A percentile compares a stretch with the other conserved stretches of the same genome.
Conservation (phyloP, 1,284 basidiomycete genomes). For the Naganishia sp. region DNA sequence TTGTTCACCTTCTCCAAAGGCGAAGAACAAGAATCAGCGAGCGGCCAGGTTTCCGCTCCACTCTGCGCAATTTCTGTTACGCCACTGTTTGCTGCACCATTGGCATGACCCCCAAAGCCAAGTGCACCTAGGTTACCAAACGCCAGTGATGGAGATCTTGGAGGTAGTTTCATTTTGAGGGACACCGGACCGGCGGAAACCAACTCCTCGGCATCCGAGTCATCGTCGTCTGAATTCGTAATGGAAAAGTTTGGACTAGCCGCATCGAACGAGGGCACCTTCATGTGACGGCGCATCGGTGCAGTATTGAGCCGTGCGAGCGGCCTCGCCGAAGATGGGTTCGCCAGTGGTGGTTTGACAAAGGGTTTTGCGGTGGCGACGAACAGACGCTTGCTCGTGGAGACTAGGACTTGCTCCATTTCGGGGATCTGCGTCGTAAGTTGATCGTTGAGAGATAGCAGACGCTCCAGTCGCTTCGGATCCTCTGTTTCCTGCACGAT, state of each 20-base stretch:
- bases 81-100: constrained; percentile 16
- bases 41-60: not conserved
- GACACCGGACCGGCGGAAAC: constrained; percentile 9
- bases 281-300: constrained; percentile 40
- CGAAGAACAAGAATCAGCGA: constrained; percentile 24
- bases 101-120: not conserved
- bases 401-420: constrained; percentile 44
- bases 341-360: not conserved
- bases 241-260: constrained; percentile 66
- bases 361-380: constrained; percentile 32
- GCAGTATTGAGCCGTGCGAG: constrained; percentile 16
- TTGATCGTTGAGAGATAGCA: constrained; percentile 71
- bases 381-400: constrained; percentile 43
- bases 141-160: not conserved
- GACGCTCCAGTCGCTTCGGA: constrained; percentile 62
- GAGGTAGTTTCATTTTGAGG: constrained; percentile 8
- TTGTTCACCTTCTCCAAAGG: constrained; percentile 57
- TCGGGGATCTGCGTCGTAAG: constrained; percentile 59
- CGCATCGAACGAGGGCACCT: constrained; percentile 56
- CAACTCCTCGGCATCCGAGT: constrained; percentile 62
- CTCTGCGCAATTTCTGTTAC: not conserved
- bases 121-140: constrained; percentile 6
- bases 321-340: constrained; percentile 21
- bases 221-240: constrained; percentile 61
- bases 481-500: constrained; percentile 65